Percentiles rank a stretch among this genome's conserved stretches.
These are phyloP conservation scores for Poterioochromonas sp. DNA, from an alignment of 352 stramenopile species.

Conservation along the genomic window DNA sequence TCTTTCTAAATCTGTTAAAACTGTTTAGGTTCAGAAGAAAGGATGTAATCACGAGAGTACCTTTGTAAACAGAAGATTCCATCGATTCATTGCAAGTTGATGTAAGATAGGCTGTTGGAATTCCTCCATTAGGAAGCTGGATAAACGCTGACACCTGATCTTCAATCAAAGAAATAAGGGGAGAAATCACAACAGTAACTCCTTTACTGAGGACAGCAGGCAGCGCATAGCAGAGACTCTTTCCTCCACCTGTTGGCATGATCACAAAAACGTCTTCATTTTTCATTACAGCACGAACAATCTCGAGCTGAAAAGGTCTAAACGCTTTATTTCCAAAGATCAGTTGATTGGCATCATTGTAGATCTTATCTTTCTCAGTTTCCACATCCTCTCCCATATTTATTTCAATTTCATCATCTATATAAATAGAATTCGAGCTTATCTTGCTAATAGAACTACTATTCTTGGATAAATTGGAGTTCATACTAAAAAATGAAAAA, in stretches of 20 bases:
- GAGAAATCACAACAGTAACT: constrained; percentile 96
- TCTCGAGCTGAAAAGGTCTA: not conserved
- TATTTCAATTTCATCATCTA: too few species aligned
- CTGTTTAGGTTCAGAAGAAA: too few species aligned
- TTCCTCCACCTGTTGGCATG: constrained; percentile 91
- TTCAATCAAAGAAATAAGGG: constrained; percentile 97
- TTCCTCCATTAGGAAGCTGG: constrained; percentile 38
- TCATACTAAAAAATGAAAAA: too few species aligned
- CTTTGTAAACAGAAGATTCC: not conserved
- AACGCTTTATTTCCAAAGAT: constrained; percentile 21
- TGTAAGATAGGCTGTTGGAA: constrained; percentile 50
- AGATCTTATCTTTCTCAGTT: not conserved
- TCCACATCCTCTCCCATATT: too few species aligned
- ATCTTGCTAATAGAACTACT: too few species aligned
- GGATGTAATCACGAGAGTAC: not conserved
- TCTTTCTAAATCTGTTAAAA: not conserved
- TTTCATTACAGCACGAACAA: not conserved
- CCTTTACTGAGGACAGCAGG: constrained; percentile 72
- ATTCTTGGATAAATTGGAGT: too few species aligned
- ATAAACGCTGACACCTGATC: constrained; percentile 82
- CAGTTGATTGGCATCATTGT: not conserved
- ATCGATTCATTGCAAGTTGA: constrained; percentile 56
- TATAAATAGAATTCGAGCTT: too few species aligned
- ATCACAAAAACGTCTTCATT: constrained; percentile 66
- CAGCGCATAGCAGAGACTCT: constrained; percentile 96